phyloP scores from a whole-genome alignment of 164 flowering plant species.

The Houttuynia cordata region DNA sequence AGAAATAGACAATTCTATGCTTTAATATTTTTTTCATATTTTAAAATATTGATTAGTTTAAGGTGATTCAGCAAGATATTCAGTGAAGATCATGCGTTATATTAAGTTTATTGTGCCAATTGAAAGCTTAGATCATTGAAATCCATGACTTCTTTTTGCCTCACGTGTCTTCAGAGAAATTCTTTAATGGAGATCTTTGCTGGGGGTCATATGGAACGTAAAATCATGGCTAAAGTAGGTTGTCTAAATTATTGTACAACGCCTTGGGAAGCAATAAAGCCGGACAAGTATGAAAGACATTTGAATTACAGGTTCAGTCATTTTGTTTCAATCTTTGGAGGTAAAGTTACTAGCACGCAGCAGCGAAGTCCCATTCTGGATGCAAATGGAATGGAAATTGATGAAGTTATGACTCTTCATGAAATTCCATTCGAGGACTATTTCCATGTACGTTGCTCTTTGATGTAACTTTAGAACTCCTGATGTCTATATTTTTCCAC shows the following conservation, averaged over 20 bases:
- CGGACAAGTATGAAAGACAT: slow-evolving; percentile 39
- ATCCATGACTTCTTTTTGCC: too few relatives aligned
- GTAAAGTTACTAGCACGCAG: slow-evolving; percentile 62
- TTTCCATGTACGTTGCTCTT: slow-evolving; percentile 42
- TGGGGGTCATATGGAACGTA: slow-evolving; percentile 61
- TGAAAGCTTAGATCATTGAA: too few relatives aligned
- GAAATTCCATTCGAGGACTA: slow-evolving; percentile 60
- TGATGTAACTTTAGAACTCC: not conserved
- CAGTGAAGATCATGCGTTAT: too few relatives aligned
- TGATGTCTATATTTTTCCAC: not conserved
- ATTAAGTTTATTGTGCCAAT: too few relatives aligned
- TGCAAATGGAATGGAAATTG: slow-evolving; percentile 47
- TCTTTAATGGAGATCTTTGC: slow-evolving; percentile 55
- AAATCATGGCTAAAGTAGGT: slow-evolving; percentile 56
- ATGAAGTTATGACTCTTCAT: slow-evolving; percentile 53
- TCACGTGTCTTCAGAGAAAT: slow-evolving; percentile 29
- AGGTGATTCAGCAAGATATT: too few relatives aligned
- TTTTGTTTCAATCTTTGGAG: slow-evolving; percentile 56
- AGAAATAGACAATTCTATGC: too few relatives aligned
- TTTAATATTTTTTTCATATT: too few relatives aligned
- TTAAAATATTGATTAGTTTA: too few relatives aligned
- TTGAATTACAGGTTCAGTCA: slow-evolving; percentile 51
- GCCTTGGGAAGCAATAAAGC: slow-evolving; percentile 42
- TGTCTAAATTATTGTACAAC: slow-evolving; percentile 48
- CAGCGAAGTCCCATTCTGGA: slow-evolving; percentile 28